Percentiles rank a stretch among this genome's conserved stretches.
Evolutionary conservation across 1,284 basidiomycete genomes (phyloP).

Genomic region (Schizophyllum amplum): DNA sequence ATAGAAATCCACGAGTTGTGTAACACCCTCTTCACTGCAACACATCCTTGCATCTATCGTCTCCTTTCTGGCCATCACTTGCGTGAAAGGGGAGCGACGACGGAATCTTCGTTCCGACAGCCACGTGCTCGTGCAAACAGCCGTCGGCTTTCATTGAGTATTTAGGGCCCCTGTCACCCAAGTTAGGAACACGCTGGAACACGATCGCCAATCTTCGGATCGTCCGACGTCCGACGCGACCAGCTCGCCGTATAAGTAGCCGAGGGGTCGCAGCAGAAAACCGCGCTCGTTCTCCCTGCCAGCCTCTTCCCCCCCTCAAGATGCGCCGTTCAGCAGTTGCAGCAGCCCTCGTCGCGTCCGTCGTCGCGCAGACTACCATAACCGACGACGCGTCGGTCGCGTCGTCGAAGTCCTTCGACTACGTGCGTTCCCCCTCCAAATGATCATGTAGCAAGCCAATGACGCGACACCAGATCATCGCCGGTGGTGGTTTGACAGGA

Average conservation of each 20-base stretch:
- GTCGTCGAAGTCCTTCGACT: conserved; percentile 14
- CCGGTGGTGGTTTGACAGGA: background rate
- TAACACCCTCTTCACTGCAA: too few relatives aligned
- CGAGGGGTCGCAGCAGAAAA: background rate
- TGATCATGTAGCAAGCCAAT: background rate
- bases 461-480: background rate
- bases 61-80: too few relatives aligned
- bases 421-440: conserved; percentile 6
- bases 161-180: too few relatives aligned
- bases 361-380: conserved; percentile 7
- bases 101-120: too few relatives aligned
- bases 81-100: too few relatives aligned
- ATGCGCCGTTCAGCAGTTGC: background rate
- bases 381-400: conserved; percentile 8
- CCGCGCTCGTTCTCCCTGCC: background rate
- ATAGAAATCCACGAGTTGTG: too few relatives aligned
- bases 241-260: background rate
- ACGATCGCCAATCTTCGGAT: background rate
- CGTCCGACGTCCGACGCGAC: background rate
- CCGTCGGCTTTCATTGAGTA: too few relatives aligned
- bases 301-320: background rate
- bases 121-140: too few relatives aligned
- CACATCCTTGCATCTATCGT: too few relatives aligned
- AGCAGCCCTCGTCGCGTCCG: background rate
- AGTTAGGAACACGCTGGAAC: too few relatives aligned